Evolutionary conservation across 106 monocot species (phyloP).

Genomic region (Iris macrosiphon): DNA sequence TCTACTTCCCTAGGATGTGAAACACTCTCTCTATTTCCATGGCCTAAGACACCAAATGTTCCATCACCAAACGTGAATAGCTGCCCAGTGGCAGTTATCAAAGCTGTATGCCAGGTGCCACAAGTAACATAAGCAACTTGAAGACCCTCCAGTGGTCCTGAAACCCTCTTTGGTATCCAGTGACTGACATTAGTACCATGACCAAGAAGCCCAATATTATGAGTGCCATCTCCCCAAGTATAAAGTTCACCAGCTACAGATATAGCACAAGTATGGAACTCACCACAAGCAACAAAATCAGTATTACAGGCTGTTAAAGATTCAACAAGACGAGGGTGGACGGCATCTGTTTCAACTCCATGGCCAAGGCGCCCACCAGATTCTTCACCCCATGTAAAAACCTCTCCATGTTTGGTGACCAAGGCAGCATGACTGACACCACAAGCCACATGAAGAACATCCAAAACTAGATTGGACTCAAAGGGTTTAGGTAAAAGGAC

Average conservation of each 20-base stretch:
- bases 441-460: conserved; percentile 62
- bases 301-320: conserved; percentile 38
- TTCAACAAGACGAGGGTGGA: conserved; percentile 68
- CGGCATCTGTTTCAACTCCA: conserved; percentile 46
- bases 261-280: conserved; percentile 85
- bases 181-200: conserved; percentile 76
- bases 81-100: conserved; percentile 70
- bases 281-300: conserved; percentile 69
- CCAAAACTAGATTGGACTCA: conserved; percentile 77
- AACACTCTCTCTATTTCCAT: conserved; percentile 70
- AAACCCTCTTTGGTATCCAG: conserved; percentile 92
- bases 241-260: conserved; percentile 70
- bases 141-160: conserved; percentile 74
- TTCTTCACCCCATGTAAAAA: conserved; percentile 93
- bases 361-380: conserved; percentile 78
- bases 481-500: conserved; percentile 65
- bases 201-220: conserved; percentile 85
- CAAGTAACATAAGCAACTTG: conserved; percentile 73
- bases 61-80: conserved; percentile 95
- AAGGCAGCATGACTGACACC: conserved; percentile 75
- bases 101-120: conserved; percentile 91
- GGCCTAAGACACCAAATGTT: conserved; percentile 85
- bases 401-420: conserved; percentile 65
- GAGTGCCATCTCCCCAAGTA: conserved; percentile 94
- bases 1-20: conserved; percentile 83